Conservation (phyloP, 306 rosid species). For the Cucurbita maxima region DNA sequence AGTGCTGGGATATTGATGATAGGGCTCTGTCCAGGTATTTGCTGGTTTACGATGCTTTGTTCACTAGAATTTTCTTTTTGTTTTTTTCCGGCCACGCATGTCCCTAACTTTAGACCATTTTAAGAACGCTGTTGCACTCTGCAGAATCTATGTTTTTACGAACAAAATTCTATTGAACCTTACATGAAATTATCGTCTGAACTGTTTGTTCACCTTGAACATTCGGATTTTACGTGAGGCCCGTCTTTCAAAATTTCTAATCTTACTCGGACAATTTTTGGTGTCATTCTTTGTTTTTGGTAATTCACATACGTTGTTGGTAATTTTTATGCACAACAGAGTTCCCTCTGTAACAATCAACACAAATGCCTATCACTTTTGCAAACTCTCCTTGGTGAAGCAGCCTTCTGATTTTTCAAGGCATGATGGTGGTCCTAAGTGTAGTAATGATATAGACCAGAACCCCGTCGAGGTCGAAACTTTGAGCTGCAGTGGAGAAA, state of each 20-base stretch:
- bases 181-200: neutral
- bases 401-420: constrained; percentile 20
- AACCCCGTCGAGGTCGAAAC: constrained; percentile 11
- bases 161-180: neutral
- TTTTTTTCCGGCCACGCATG: neutral
- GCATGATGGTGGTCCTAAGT: constrained; percentile 7
- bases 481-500: constrained; percentile 12
- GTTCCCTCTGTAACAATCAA: constrained; percentile 47
- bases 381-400: constrained; percentile 72
- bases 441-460: constrained; percentile 15
- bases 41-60: neutral
- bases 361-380: constrained; percentile 77
- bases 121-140: neutral
- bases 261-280: neutral
- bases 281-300: neutral
- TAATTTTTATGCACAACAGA: constrained; percentile 19
- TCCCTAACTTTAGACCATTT: neutral
- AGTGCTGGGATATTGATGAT: constrained; percentile 68
- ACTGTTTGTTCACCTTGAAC: neutral
- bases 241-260: neutral
- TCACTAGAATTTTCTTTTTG: neutral
- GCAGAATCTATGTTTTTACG: neutral
- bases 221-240: neutral
- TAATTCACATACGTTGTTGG: neutral
- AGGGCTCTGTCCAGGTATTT: constrained; percentile 63